Percentiles rank a stretch among this genome's conserved stretches.
phyloP scores from a whole-genome alignment of 768 basidiomycete species.

The Cystobasidium tubakii region DNA sequence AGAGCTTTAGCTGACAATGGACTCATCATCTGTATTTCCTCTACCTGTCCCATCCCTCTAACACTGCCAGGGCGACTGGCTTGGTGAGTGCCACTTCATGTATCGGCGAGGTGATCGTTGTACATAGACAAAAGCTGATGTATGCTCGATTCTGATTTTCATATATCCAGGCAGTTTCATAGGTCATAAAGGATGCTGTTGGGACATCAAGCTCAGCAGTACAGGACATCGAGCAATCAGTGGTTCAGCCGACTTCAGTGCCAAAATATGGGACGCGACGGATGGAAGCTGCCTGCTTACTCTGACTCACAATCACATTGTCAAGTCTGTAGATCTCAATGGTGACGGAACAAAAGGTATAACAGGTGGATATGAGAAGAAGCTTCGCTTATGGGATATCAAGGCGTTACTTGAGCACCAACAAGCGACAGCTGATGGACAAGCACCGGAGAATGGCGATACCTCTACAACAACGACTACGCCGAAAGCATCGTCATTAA shows the following conservation, averaged over 20 bases:
- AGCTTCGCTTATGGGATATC: slow-evolving; percentile 89
- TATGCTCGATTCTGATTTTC: background rate
- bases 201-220: slow-evolving; percentile 35
- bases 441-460: slow-evolving; percentile 59
- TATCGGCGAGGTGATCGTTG: background rate
- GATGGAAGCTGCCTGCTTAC: slow-evolving; percentile 74
- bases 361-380: slow-evolving; percentile 95
- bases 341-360: slow-evolving; percentile 64
- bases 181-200: slow-evolving; percentile 54
- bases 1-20: background rate
- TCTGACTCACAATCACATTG: slow-evolving; percentile 98
- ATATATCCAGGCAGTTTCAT: slow-evolving; percentile 52
- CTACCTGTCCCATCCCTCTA: no score
- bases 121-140: background rate
- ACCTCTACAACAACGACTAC: slow-evolving; percentile 63
- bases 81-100: slow-evolving; percentile 52
- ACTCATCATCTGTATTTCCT: slow-evolving; percentile 45
- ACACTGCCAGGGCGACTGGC: slow-evolving; percentile 97
- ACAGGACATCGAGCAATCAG: slow-evolving; percentile 34
- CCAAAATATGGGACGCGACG: slow-evolving; percentile 38
- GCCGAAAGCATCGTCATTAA: background rate
- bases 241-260: slow-evolving; percentile 51
- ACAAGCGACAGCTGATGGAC: background rate
- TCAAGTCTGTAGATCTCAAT: slow-evolving; percentile 85
- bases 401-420: slow-evolving; percentile 54